phyloP scores from a whole-genome alignment of 164 flowering plant species.

The Sextonia rubra region DNA sequence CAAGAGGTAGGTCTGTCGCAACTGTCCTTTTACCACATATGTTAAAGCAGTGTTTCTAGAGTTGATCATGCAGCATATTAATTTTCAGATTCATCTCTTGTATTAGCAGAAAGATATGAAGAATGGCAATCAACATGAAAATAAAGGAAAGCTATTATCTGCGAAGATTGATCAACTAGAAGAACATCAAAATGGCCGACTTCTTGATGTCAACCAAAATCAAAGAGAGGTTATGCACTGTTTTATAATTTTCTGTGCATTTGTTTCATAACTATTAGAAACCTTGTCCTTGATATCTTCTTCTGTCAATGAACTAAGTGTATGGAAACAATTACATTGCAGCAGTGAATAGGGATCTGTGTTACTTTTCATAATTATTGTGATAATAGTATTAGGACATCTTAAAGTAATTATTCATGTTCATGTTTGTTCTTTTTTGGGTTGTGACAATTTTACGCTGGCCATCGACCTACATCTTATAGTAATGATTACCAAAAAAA shows the following conservation, averaged over 20 bases:
- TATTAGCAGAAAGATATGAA: slow-evolving; percentile 9
- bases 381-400: no score
- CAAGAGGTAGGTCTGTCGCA: slow-evolving; percentile 24
- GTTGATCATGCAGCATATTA: neutral
- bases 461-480: no score
- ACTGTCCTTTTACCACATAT: neutral
- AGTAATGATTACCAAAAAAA: no score
- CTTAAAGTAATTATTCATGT: no score
- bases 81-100: neutral
- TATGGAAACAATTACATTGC: neutral
- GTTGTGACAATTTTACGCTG: neutral
- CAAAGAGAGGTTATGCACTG: slow-evolving; percentile 12
- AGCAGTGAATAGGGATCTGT: neutral
- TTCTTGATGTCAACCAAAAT: slow-evolving; percentile 2
- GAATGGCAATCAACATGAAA: neutral
- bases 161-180: neutral
- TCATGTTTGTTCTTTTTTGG: neutral
- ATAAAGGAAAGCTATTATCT: slow-evolving; percentile 2
- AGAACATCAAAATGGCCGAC: slow-evolving; percentile 5
- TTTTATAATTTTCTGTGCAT: neutral
- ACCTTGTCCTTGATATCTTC: neutral
- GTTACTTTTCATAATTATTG: neutral
- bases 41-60: neutral
- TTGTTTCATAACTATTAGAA: no score
- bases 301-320: neutral